phyloP scores from a whole-genome alignment of 441 rosid genomes.

The Dalechampia spathulata region DNA sequence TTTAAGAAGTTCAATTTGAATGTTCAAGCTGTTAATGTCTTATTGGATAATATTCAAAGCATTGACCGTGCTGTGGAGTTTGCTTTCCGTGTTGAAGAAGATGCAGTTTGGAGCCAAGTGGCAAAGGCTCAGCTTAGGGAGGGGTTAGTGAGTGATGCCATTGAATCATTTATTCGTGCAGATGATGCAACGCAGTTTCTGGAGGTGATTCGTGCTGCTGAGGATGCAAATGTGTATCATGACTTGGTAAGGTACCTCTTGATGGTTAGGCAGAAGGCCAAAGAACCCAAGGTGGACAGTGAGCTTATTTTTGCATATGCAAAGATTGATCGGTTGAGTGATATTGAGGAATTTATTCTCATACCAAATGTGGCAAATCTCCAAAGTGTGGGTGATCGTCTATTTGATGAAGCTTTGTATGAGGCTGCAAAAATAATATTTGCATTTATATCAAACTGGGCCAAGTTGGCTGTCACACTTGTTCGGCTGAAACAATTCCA shows the following conservation, averaged over 20 bases:
- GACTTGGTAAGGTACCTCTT: conserved; percentile 94
- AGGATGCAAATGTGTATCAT: conserved; percentile 84
- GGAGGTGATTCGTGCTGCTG: conserved; percentile 84
- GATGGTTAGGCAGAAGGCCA: conserved; percentile 96
- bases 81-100: conserved; percentile 98
- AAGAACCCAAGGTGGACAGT: conserved; percentile 98
- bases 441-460: conserved; percentile 98
- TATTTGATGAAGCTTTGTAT: conserved; percentile 78
- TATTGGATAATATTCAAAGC: conserved; percentile 78
- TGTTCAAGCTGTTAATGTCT: conserved; percentile 90
- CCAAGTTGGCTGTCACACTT: conserved; percentile 91
- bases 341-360: conserved; percentile 94
- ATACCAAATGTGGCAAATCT: conserved; percentile 99
- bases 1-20: conserved; percentile 97
- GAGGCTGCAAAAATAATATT: conserved; percentile 98
- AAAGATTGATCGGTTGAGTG: conserved; percentile 88
- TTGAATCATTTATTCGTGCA: conserved; percentile 95
- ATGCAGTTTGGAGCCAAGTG: conserved; percentile 97
- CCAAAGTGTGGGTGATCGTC: conserved; percentile 94
- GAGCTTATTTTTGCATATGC: conserved; percentile 99
- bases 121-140: conserved; percentile 96
- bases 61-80: conserved; percentile 98
- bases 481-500: conserved; percentile 94
- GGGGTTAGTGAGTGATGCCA: conserved; percentile 95
- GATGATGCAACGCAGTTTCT: conserved; percentile 93